A percentile compares a stretch with the other conserved stretches of the same genome.
Evolutionary conservation across 2,329 filamentous ascomycete species (phyloP).

Genomic region (Neonectria neomacrospora): DNA sequence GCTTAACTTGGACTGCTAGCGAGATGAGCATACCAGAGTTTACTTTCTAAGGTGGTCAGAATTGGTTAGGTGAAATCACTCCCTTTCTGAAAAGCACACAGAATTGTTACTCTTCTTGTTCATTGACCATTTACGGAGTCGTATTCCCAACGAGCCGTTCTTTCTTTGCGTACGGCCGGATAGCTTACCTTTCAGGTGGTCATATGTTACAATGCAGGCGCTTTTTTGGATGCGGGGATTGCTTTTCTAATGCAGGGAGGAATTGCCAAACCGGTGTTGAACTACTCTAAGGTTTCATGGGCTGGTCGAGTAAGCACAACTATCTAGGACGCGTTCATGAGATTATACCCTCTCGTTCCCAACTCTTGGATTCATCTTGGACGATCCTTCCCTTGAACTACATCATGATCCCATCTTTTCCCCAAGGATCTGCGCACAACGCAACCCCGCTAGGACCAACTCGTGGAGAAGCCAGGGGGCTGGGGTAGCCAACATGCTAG

Average conservation of each 20-base stretch:
- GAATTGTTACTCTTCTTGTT: neutral
- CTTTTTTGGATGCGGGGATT: too few relatives aligned
- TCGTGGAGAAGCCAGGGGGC: neutral
- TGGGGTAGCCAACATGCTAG: neutral
- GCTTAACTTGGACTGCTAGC: slow-evolving; percentile 21
- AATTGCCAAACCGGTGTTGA: too few relatives aligned
- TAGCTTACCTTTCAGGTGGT: neutral
- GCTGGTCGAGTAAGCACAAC: neutral
- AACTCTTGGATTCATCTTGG: neutral
- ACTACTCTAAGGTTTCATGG: neutral
- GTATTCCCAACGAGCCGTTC: neutral
- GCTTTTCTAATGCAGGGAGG: neutral
- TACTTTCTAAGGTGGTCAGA: slow-evolving; percentile 11
- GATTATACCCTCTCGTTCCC: neutral
- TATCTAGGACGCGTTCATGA: neutral
- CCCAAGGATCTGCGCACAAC: neutral
- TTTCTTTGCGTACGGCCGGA: too few relatives aligned
- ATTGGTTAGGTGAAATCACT: neutral
- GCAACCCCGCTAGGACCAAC: neutral
- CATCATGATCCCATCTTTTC: neutral
- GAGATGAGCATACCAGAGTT: slow-evolving; percentile 22
- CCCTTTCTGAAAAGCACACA: neutral
- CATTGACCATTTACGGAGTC: neutral
- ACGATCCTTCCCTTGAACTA: neutral
- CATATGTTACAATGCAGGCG: too few relatives aligned